Conservation (phyloP, 345 rosid species). For the Brassica juncea region DNA sequence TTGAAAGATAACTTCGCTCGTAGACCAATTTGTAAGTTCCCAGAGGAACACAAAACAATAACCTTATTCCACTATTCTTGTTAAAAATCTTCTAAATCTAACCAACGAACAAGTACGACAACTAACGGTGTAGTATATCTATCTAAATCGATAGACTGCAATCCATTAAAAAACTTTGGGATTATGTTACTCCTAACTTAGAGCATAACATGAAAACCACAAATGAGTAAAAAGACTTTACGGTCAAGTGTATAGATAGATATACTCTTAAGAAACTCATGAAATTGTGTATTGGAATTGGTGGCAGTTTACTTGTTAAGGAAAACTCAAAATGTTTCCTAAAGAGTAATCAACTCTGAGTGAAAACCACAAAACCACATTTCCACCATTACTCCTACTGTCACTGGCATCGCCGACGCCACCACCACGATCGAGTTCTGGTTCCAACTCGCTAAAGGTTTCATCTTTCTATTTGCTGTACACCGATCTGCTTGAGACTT, state of each 20-base stretch:
- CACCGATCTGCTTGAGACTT: too few species aligned
- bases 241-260: neutral
- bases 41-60: neutral
- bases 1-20: constrained; percentile 96
- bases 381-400: too few species aligned
- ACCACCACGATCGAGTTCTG: too few species aligned
- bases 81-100: constrained; percentile 1
- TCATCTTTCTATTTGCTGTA: too few species aligned
- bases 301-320: too few species aligned
- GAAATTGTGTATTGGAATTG: neutral
- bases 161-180: neutral
- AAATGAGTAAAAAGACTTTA: neutral
- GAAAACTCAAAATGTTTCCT: too few species aligned
- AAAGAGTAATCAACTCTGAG: too few species aligned
- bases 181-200: neutral
- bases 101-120: neutral
- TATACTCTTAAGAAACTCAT: neutral
- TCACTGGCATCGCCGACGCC: too few species aligned
- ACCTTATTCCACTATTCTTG: neutral
- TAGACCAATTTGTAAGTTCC: constrained; percentile 81
- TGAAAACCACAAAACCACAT: too few species aligned
- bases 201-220: neutral
- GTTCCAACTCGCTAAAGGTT: too few species aligned
- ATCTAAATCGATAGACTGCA: neutral
- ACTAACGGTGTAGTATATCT: neutral